Conservation (phyloP, 2,329 filamentous ascomycete genomes). For the Chaetomiaceae sp. region DNA sequence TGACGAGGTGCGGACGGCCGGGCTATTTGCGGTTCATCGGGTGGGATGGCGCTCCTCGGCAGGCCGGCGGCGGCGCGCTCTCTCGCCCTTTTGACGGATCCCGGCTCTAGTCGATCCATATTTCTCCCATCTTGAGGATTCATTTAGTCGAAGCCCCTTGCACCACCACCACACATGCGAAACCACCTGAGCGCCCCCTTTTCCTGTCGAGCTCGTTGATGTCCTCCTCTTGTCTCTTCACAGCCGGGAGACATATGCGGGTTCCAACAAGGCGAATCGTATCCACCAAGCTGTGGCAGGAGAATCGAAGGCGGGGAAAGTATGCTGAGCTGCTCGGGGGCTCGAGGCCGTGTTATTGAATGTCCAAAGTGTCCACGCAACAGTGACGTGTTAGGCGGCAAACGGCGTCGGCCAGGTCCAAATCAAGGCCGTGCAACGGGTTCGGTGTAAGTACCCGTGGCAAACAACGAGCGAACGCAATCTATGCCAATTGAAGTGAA, state of each 20-base stretch:
- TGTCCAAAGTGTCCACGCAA: background rate
- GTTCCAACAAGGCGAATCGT: slow-evolving; percentile 1
- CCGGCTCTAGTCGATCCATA: slow-evolving; percentile 44
- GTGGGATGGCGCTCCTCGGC: background rate
- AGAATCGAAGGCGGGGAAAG: slow-evolving; percentile 8
- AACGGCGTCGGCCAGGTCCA: slow-evolving; percentile 20
- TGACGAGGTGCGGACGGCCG: slow-evolving; percentile 31
- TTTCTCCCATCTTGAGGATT: slow-evolving; percentile 53
- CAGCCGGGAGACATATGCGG: slow-evolving; percentile 25
- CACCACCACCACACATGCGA: slow-evolving; percentile 26
- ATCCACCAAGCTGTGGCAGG: slow-evolving; percentile 9
- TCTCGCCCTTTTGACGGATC: slow-evolving; percentile 52
- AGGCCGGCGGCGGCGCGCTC: slow-evolving; percentile 46
- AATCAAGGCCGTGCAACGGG: slow-evolving; percentile 27
- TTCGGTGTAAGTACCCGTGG: slow-evolving; percentile 27
- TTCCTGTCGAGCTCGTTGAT: slow-evolving; percentile 14
- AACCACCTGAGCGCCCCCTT: slow-evolving; percentile 22
- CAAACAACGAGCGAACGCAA: slow-evolving; percentile 25
- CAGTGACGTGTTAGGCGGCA: slow-evolving; percentile 16
- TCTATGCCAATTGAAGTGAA: slow-evolving; percentile 24
- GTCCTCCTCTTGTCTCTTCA: slow-evolving; percentile 13
- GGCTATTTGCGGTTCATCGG: slow-evolving; percentile 28
- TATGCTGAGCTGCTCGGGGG: background rate
- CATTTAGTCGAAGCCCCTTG: slow-evolving; percentile 42
- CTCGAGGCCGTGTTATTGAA: slow-evolving; percentile 3